Base-by-base conservation (phyloP, 768 basidiomycete species). In the Podaxis sp. region DNA sequence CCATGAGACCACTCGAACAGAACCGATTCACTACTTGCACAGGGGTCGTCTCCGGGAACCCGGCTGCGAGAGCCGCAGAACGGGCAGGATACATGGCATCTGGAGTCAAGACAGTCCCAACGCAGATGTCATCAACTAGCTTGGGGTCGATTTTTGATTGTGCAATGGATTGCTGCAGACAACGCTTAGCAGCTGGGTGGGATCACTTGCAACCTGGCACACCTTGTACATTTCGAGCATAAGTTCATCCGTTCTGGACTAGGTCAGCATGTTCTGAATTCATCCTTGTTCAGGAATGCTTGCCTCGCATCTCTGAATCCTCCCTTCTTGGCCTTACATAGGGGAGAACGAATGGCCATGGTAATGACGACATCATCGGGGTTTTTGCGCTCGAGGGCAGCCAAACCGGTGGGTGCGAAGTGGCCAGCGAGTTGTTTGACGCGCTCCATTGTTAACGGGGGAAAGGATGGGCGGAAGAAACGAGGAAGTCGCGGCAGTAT, bases 1-100 rank as follows among this genome's bases (percentile, higher is more conserved):
- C 90, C 89, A 93, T 92, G n/a, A 95, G 83, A 26, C 92, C 92
- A 63, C 87, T 89, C 2, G 91, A 91, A 70, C 92, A 95, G 72
- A 92, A 92, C 33, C 93, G 79, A 71, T 94, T 93, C 68, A 94
- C 76, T 26, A 80, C 81, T 70, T 93, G 87, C 9, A 92, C 75
- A 0, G 93, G 90, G 5, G 90, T 87, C 4, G 79, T 80, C n/a
- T 89, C 88, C 0, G 93, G 92, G 66, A 90, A 85, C 9, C 93
- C 93, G 13, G 93, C 93, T 3, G 90, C 87, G 48, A 95, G 80
- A 24, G 89, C 85, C 7, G 93, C 87, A 46, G 85, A 78, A 46
- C 92, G 83, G 15, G 90, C 90, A 63, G 86, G 85, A 70, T 93
- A 93, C 38, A 80, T 79, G 0, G 87, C 82, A 44, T 83, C 83